Base-by-base conservation (phyloP, 1,284 basidiomycete species). In the Sanghuangporus weigelae region DNA sequence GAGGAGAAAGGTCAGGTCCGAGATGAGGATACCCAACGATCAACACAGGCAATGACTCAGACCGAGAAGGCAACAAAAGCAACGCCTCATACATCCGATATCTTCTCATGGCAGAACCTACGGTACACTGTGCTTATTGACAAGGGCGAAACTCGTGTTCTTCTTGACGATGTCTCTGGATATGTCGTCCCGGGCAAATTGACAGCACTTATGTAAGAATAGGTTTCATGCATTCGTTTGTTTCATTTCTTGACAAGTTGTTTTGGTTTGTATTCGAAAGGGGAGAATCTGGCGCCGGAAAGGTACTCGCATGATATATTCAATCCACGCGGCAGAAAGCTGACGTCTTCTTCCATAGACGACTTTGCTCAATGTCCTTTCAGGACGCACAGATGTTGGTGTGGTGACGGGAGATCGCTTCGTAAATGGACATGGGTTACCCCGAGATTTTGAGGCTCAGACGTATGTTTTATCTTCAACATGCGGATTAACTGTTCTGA, bases 141-240 rank as follows among this genome's bases (percentile, higher is more conserved):
- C 58, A 79, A 79, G 21, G 85, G 82, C 8, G 73, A 84, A 61
- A 77, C 76, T 0, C 76, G 88, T 36, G 77, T 79, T 55, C 81
- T 96, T 7, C 77, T 96, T 64, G 83, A 94, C 70, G 82, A 93
- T 67, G 84, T 96, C 7, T 89, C 86, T 62, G 95, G 95, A 0
- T 96, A 84, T 74, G 93, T 94, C 48, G 84, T 84, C 19, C 92
- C 92, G 0, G 90, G 91, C 7, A 92, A 87, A 69, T 77, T 96
- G 63, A 90, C 86, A 0, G 89, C 84, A 31, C 77, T 90, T 55
- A 94, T 94, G 79, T 54, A 35, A 54, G 53, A 4, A 44, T 14
- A 44, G 10, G 23, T 7, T 44, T 19, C 14, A 19, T 23, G 10
- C 6, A 4, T 46, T 19, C 12, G 44, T n/a, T 7, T 36, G 2